phyloP scores from a whole-genome alignment of 306 rosid genomes.

The Alnus glutinosa region DNA sequence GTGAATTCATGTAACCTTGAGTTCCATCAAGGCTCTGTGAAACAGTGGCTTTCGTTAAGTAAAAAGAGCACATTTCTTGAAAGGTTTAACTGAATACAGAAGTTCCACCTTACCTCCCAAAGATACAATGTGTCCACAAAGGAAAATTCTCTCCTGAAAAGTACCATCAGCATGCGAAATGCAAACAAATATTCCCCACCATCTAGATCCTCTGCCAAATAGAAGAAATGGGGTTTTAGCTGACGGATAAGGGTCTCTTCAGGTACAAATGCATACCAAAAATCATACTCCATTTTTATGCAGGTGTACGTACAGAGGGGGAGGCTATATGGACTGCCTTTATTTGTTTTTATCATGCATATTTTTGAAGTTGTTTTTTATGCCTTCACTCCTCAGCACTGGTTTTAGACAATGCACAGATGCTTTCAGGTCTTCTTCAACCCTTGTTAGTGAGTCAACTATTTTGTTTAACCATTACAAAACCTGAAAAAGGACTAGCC shows the following conservation, averaged over 20 bases:
- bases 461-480: not conserved
- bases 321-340: not conserved
- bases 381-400: not conserved
- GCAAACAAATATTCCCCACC: conserved; percentile 97
- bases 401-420: not conserved
- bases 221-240: conserved; percentile 32
- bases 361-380: not conserved
- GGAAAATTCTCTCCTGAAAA: conserved; percentile 94
- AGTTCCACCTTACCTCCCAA: conserved; percentile 79
- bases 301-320: not conserved
- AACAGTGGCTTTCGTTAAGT: conserved; percentile 22
- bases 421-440: not conserved
- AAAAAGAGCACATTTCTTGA: not conserved
- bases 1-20: not conserved
- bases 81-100: conserved; percentile 17
- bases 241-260: not conserved
- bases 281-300: not conserved
- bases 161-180: conserved; percentile 97
- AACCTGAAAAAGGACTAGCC: not conserved
- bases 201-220: conserved; percentile 84
- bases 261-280: conserved; percentile 15
- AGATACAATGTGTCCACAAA: conserved; percentile 88
- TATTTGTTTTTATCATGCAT: not conserved
- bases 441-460: not conserved
- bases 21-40: conserved; percentile 11